Evolutionary conservation across 805 yeast species (phyloP), one percentile per base, ranked within the genome.

Genomic region (Metschnikowia colocasiae): DNA sequence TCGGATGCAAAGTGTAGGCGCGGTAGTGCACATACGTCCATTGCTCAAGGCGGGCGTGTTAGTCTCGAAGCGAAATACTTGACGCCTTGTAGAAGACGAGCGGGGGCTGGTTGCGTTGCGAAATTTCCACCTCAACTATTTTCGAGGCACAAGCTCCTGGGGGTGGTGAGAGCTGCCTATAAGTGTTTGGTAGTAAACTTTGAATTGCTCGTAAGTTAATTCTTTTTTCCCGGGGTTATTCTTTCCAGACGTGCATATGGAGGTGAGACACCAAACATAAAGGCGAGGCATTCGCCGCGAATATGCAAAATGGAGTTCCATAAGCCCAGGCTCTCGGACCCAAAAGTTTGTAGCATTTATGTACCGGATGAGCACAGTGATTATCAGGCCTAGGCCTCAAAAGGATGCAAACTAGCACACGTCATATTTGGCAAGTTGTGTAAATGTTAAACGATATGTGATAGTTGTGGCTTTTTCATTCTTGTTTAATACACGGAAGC

Each of bases 1-100:
- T 12, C 6, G 34, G 18, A 30, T 16, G 34, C 25, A 22, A 30
- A 8, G 42, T 29, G 25, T 38, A n/a, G 42, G 42, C 34, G 42
- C 42, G 33, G 30, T 40, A 30, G 33, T 40, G 43, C 43, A 40
- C 29, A 32, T 18, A 22, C 8, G 4, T 30, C 13, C 13, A 22
- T 40, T 40, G 43, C 43, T 40, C 35, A n/a, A 40, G 29, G 10
- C 9, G 43, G 43, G 43, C 43, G 43, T 40, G 15, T 13, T 20
- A n/a, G 36, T 35, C 26, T 22, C 15, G 18, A 22, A 22, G 19
- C 20, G 34, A n/a, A 16, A 13, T 8, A 7, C 9, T 13, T 29
- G 32, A 29, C 16, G 32, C 16, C 8, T 13, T n/a, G 6, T 6
- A 6, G 16, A 6, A n/a, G 18, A 16, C n/a, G 19, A 20, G 10